These are phyloP conservation scores for Domatiomyces catenatus DNA, from an alignment of 2,329 filamentous ascomycete genomes.

Conservation along the genomic window DNA sequence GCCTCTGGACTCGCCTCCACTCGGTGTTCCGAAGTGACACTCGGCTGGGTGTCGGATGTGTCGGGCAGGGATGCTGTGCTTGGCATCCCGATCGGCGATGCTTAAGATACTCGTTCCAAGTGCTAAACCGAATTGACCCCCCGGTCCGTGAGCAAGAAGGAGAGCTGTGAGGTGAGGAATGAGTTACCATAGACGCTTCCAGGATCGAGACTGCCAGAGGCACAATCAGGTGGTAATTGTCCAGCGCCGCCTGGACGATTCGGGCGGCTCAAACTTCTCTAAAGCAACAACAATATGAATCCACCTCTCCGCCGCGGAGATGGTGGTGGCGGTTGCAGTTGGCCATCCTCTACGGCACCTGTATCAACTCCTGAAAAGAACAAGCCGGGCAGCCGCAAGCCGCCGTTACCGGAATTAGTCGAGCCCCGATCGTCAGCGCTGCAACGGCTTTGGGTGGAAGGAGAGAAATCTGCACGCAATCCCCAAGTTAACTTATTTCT, in stretches of 20 bases:
- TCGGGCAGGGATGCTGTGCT: not conserved
- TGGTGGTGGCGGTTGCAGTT: too few relatives aligned
- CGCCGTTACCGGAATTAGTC: not conserved
- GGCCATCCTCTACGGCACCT: too few relatives aligned
- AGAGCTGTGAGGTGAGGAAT: not conserved
- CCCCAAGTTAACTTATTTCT: not conserved
- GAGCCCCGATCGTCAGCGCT: not conserved
- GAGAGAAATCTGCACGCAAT: not conserved
- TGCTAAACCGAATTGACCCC: not conserved
- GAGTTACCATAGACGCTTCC: too few relatives aligned
- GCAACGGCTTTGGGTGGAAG: not conserved
- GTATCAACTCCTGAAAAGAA: not conserved
- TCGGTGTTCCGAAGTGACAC: not conserved
- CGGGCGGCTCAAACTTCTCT: too few relatives aligned
- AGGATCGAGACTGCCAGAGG: too few relatives aligned
- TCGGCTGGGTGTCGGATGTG: not conserved
- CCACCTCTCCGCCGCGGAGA: too few relatives aligned
- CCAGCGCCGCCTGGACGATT: too few relatives aligned
- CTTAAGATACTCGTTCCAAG: not conserved
- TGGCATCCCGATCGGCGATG: not conserved
- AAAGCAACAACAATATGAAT: too few relatives aligned
- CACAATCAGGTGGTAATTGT: too few relatives aligned
- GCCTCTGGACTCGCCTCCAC: not conserved
- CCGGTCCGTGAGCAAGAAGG: not conserved
- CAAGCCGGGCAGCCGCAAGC: not conserved